Conservation (phyloP, 2,329 filamentous ascomycete species). For the Neonectria sp. region DNA sequence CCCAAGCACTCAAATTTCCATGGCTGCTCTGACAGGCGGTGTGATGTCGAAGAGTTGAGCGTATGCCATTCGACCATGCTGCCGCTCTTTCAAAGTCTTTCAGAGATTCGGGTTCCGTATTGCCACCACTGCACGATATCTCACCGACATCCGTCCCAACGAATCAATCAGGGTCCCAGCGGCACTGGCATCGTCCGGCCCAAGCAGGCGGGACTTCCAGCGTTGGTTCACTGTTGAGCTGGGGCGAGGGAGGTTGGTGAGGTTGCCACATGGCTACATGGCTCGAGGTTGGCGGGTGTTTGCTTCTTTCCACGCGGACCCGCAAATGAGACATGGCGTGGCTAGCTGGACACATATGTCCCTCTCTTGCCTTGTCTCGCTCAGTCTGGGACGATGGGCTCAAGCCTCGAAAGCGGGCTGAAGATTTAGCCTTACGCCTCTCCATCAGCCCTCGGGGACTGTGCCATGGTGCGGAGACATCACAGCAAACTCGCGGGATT, state of each 20-base stretch:
- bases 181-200: not conserved
- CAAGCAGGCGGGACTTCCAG: not conserved
- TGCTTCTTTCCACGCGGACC: constrained; percentile 30
- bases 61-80: constrained; percentile 9
- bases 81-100: constrained; percentile 3
- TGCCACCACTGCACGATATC: not conserved
- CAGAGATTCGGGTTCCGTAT: not conserved
- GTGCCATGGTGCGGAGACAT: constrained; percentile 23
- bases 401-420: constrained; percentile 30
- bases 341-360: constrained; percentile 22
- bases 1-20: not conserved
- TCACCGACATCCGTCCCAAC: not conserved
- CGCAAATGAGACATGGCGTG: constrained; percentile 32
- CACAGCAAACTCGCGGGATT: constrained; percentile 30
- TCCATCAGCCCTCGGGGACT: constrained; percentile 20
- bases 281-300: constrained; percentile 16
- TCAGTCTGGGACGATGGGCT: constrained; percentile 32
- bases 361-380: constrained; percentile 17
- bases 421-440: constrained; percentile 38
- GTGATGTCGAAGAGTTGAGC: constrained; percentile 14
- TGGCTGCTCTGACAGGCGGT: constrained; percentile 20
- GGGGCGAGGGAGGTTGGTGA: constrained; percentile 24
- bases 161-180: not conserved
- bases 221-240: constrained; percentile 7
- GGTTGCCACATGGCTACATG: constrained; percentile 28